Base-by-base conservation (phyloP, 2,329 filamentous ascomycete species). In the Penicillium frequentans region DNA sequence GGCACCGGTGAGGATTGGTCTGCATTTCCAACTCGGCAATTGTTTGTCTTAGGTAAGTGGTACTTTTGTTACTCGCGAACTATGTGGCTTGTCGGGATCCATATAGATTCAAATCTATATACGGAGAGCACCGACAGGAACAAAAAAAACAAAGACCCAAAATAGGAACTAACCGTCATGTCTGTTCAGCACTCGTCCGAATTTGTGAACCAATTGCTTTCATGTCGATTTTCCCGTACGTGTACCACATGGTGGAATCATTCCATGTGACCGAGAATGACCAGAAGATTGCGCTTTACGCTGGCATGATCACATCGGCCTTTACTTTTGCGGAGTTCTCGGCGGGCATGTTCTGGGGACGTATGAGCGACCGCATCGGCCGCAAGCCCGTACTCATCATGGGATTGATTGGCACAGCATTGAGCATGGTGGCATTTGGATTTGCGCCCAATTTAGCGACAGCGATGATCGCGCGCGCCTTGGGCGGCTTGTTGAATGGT, bases 191-290 rank as follows among this genome's bases (percentile, higher is more conserved):
- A 46, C 83, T 96, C 70, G 96, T 93, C 78, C 89, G 95, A 71
- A 93, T 99, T 80, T 97, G 92, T 81, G 95, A 99, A 74, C 95
- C 95, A 52, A 98, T 99, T 75, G 95, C 95, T 6, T 98, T 99
- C 82, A 98, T 97, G 91, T 97, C 93, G 53, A 97, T 98, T 67
- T 98, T 99, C 73, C 95, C 95, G 1, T 99, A 98, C 76, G 92
- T 96, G 67, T 98, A 96, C 80, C 93, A 90, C 80, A 98, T 99
- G 95, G 89, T 98, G 66, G 83, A 92, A 68, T 91, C 92, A 60
- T 98, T 98, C 77, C 82, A 90, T 69, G 88, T 96, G 71, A 90
- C 92, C 61, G 82, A 90, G 47, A 86, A 92, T 70, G 81, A 89
- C 61, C 87, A 84, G 67, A 86, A 90, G 71, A 96, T 97, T 65